Evolutionary conservation across 1,139 yeast genomes (phyloP), one percentile per base, ranked within the genome.

Genomic region (Candida gigantensis): DNA sequence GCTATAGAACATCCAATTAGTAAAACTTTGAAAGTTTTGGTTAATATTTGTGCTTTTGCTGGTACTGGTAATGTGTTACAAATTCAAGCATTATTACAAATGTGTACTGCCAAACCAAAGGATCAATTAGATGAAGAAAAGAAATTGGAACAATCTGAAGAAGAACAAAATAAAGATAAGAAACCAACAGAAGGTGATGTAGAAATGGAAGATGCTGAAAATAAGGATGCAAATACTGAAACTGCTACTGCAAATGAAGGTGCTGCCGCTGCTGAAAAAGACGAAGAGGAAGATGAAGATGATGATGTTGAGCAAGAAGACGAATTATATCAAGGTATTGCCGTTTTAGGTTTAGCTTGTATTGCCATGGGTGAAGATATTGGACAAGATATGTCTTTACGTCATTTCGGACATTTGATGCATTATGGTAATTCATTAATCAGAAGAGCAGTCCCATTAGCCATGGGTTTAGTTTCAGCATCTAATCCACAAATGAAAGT

Each of bases 341-440:
- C 97, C 4, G 97, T 94, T 14, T 73, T 94, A 37, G 98, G 98
- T 42, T 77, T 94, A 50, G 98, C 97, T 0, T 76, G 85, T 50
- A 86, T 94, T 56, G 95, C 97, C 18, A 84, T 94, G 88, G 98
- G 99, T 45, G 99, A 94, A 62, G 96, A 88, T 47, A 87, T 94
- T 61, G 98, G 98, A 28, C 95, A 86, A 60, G 97, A 92, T 52
- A 94, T 94, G 98, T 84, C 94, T 10, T 69, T 92, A 53, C 92
- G 98, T 60, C 98, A 94, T 63, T 92, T 90, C 58, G 90, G 96
- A 35, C 98, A 94, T 61, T 74, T 90, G 61, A 89, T 94, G 96
- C 98, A 94, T 63, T 94, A 92, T 59, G 98, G 98, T 42, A 92
- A 89, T 51, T 81, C 95, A 13, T 78, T 87, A 46, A 87, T 92